Conservation (phyloP, 805 yeast genomes). For the Candida nemodendra region DNA sequence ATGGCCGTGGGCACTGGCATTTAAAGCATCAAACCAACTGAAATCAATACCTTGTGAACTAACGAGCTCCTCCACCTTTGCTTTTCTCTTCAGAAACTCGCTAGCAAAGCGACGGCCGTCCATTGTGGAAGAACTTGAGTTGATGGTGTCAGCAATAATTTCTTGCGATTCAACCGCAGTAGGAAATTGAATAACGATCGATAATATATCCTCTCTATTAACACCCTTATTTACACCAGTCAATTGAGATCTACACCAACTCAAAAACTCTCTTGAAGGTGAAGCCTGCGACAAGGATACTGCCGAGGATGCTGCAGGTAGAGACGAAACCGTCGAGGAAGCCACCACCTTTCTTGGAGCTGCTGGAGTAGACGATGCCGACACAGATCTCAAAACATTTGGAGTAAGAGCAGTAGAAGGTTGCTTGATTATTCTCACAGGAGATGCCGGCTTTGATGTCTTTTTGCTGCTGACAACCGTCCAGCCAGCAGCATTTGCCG, state of each 20-base stretch:
- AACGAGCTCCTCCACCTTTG: slow-evolving; percentile 60
- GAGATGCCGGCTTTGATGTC: slow-evolving; percentile 27
- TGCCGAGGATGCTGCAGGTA: slow-evolving; percentile 5
- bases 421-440: slow-evolving; percentile 18
- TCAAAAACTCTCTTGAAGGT: slow-evolving; percentile 59
- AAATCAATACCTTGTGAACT: slow-evolving; percentile 42
- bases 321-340: slow-evolving; percentile 5
- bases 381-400: slow-evolving; percentile 37
- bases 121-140: slow-evolving; percentile 83
- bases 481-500: slow-evolving; percentile 28
- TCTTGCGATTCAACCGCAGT: slow-evolving; percentile 70
- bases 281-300: slow-evolving; percentile 36
- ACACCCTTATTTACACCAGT: slow-evolving; percentile 70
- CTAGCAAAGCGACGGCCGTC: slow-evolving; percentile 93
- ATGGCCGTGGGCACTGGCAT: slow-evolving; percentile 15
- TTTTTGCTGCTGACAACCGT: slow-evolving; percentile 42
- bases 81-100: slow-evolving; percentile 81
- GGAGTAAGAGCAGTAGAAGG: slow-evolving; percentile 29
- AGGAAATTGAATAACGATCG: slow-evolving; percentile 79
- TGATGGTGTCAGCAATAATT: slow-evolving; percentile 89
- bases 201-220: slow-evolving; percentile 72
- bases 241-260: slow-evolving; percentile 72
- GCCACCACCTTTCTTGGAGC: slow-evolving; percentile 17
- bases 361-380: slow-evolving; percentile 26
- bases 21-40: slow-evolving; percentile 70